Evolutionary conservation across 306 rosid species (phyloP).

Genomic region (Psophocarpus tetragonolobus): DNA sequence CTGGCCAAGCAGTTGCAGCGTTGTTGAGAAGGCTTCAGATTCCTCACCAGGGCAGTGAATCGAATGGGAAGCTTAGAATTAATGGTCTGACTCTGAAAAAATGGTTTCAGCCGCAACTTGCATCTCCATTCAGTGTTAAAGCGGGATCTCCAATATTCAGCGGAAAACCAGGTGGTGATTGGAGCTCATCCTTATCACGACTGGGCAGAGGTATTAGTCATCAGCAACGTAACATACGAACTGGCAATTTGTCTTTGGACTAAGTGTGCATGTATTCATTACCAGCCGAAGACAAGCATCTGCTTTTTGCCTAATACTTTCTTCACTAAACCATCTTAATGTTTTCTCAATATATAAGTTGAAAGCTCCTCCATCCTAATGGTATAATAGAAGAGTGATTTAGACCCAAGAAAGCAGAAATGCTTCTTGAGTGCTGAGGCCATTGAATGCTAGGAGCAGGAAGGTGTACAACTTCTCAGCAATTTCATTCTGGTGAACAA

Average conservation of each 20-base stretch:
- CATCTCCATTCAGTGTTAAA: slow-evolving; percentile 43
- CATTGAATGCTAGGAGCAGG: slow-evolving; percentile 44
- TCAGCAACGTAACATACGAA: slow-evolving; percentile 83
- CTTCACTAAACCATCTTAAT: slow-evolving; percentile 18
- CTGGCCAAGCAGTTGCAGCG: slow-evolving; percentile 77
- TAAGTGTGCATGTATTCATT: slow-evolving; percentile 41
- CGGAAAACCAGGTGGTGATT: slow-evolving; percentile 68
- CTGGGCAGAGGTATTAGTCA: slow-evolving; percentile 65
- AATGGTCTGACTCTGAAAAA: slow-evolving; percentile 59
- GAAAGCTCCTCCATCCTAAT: slow-evolving; percentile 45
- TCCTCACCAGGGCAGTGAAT: slow-evolving; percentile 74
- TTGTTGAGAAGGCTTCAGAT: slow-evolving; percentile 78
- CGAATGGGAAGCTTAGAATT: slow-evolving; percentile 78
- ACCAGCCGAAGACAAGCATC: slow-evolving; percentile 41
- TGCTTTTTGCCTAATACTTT: slow-evolving; percentile 45
- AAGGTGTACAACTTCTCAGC: slow-evolving; percentile 32
- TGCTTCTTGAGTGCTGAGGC: slow-evolving; percentile 48
- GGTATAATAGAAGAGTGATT: slow-evolving; percentile 44
- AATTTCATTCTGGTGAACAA: slow-evolving; percentile 33
- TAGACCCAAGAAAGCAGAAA: slow-evolving; percentile 37
- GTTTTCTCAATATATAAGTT: slow-evolving; percentile 33
- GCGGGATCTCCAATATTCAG: neutral
- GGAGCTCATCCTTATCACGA: slow-evolving; percentile 57
- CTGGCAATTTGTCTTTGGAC: slow-evolving; percentile 64
- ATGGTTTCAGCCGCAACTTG: slow-evolving; percentile 87